These are phyloP conservation scores for Vachellia collinsii DNA, from an alignment of 306 rosid species.

Conservation along the genomic window DNA sequence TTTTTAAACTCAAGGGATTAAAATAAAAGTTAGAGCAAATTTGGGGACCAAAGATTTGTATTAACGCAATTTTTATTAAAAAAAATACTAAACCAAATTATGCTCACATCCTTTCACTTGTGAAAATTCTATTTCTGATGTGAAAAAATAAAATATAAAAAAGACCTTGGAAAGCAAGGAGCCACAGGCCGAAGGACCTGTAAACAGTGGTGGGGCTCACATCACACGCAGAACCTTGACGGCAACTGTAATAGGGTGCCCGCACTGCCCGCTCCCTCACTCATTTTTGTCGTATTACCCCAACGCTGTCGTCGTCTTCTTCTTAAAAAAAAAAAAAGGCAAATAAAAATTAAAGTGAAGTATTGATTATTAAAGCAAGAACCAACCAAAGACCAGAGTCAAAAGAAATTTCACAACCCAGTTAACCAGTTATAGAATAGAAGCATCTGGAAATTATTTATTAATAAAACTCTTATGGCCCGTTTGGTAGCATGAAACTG, in stretches of 20 bases:
- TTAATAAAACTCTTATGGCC: neutral
- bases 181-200: neutral
- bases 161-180: no score
- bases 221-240: slow-evolving; percentile 28
- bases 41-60: no score
- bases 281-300: slow-evolving; percentile 30
- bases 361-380: no score
- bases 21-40: no score
- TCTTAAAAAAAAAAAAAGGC: neutral
- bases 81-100: no score
- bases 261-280: slow-evolving; percentile 48
- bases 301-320: slow-evolving; percentile 54
- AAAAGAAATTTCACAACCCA: neutral
- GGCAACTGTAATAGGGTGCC: slow-evolving; percentile 47
- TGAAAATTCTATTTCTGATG: no score
- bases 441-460: neutral
- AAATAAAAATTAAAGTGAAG: neutral
- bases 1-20: no score
- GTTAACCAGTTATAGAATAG: neutral
- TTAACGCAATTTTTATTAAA: no score
- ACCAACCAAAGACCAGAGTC: neutral
- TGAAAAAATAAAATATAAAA: no score
- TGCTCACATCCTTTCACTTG: no score
- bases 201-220: neutral
- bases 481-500: no score